Percentiles rank a stretch among this genome's conserved stretches.
Evolutionary conservation across 163 green algal species (phyloP).

Genomic region (Volvox carteri): DNA sequence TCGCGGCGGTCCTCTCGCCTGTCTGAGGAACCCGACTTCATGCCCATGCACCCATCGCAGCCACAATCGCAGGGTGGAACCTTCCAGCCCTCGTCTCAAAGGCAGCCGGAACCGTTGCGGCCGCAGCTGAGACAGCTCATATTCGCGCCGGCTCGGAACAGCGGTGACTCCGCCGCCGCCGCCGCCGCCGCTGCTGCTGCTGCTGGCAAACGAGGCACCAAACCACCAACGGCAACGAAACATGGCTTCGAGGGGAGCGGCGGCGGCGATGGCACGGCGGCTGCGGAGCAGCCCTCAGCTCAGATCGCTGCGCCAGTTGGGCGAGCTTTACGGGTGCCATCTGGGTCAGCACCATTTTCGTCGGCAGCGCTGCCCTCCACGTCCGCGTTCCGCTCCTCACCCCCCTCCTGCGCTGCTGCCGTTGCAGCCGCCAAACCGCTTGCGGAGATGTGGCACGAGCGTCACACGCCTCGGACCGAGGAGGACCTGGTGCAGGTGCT

Average conservation of each 20-base stretch:
- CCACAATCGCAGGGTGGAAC: background rate
- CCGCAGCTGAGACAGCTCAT: conserved; percentile 21
- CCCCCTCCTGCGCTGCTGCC: no score
- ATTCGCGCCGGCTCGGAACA: background rate
- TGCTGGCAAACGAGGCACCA: background rate
- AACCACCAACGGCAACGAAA: background rate
- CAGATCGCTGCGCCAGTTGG: background rate
- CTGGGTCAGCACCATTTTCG: background rate
- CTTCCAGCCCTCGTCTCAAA: background rate
- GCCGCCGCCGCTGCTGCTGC: background rate
- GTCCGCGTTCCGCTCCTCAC: background rate
- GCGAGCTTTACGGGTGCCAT: background rate
- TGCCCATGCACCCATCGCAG: background rate
- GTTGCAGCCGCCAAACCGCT: no score
- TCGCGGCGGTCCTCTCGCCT: conserved; percentile 14
- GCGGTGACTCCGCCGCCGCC: background rate
- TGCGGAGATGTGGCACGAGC: conserved; percentile 68
- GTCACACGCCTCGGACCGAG: conserved; percentile 64
- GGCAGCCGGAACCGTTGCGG: background rate
- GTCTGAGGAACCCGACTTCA: conserved; percentile 15
- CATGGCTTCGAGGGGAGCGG: background rate
- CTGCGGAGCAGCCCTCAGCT: background rate
- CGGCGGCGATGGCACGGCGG: background rate
- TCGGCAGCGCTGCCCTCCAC: background rate
- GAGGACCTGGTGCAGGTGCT: conserved; percentile 74